phyloP scores from a whole-genome alignment of 2,329 filamentous ascomycete species.

The Colletotrichum paranaense region DNA sequence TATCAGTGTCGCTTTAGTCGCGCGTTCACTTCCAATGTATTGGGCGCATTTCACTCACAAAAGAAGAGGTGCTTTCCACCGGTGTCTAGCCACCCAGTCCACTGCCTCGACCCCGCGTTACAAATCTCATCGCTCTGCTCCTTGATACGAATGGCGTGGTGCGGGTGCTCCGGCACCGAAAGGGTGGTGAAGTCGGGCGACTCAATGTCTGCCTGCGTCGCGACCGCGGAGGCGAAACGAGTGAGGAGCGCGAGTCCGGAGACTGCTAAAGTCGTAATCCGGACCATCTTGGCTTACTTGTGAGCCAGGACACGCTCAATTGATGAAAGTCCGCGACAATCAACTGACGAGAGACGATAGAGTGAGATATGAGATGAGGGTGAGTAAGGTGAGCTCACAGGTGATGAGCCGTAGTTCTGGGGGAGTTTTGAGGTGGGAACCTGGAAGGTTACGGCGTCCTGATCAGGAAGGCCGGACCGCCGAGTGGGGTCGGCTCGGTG shows the following conservation, averaged over 20 bases:
- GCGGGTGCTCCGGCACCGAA: constrained; percentile 31
- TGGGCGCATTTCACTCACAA: constrained; percentile 17
- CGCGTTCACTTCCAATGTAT: too few species aligned
- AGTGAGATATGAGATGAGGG: neutral
- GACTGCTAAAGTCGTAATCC: neutral
- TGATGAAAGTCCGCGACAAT: neutral
- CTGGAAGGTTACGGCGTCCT: neutral
- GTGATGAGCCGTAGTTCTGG: neutral
- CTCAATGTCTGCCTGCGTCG: constrained; percentile 14
- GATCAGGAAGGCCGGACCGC: constrained; percentile 8
- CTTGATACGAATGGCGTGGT: constrained; percentile 41
- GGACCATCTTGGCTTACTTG: neutral
- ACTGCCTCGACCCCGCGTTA: constrained; percentile 41
- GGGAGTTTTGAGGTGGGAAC: neutral
- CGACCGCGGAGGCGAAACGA: constrained; percentile 1
- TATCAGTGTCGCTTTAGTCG: neutral
- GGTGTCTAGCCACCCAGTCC: constrained; percentile 43
- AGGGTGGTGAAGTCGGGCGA: constrained; percentile 25
- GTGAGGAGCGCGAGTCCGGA: constrained; percentile 19
- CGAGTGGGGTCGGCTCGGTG: neutral
- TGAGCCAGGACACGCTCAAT: neutral
- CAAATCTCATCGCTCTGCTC: constrained; percentile 42
- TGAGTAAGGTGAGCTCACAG: neutral
- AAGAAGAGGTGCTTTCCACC: constrained; percentile 38
- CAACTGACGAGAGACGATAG: neutral